Conservation (phyloP, 2,329 filamentous ascomycete species). For the Penicillium thymicola region DNA sequence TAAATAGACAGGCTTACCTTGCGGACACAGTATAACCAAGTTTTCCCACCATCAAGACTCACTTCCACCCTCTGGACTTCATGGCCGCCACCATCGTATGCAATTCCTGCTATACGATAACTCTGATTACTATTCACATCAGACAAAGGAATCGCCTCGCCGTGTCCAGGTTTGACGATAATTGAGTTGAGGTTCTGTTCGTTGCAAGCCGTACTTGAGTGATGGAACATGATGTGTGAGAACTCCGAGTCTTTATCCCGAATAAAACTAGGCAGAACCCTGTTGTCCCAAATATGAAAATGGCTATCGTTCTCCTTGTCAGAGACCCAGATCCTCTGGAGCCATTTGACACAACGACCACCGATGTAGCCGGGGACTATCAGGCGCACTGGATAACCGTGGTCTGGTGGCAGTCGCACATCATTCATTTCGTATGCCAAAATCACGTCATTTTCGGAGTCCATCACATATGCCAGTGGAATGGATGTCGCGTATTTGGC, state of each 20-base stretch:
- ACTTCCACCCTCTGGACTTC: no score
- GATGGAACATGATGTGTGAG: neutral
- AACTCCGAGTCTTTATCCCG: neutral
- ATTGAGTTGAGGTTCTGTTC: neutral
- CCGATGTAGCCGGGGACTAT: conserved; percentile 67
- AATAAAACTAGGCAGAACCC: neutral
- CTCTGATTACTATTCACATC: no score
- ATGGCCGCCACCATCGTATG: no score
- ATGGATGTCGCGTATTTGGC: neutral
- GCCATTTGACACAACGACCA: conserved; percentile 62
- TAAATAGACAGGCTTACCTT: no score
- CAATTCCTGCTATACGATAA: no score
- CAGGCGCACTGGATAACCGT: conserved; percentile 61
- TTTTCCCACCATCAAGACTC: no score
- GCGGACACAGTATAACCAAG: no score
- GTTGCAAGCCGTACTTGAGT: neutral
- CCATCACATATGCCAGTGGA: neutral
- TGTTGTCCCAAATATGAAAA: neutral
- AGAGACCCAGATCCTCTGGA: conserved; percentile 25
- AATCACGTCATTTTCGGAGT: conserved; percentile 56
- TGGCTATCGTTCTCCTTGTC: neutral
- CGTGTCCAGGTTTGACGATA: neutral
- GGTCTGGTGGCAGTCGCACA: conserved; percentile 60
- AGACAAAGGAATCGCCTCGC: no score
- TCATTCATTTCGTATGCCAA: conserved; percentile 72